Evolutionary conservation across 2,329 filamentous ascomycete genomes (phyloP), one percentile per base, ranked within the genome.

Genomic region (Fusarium albidum): DNA sequence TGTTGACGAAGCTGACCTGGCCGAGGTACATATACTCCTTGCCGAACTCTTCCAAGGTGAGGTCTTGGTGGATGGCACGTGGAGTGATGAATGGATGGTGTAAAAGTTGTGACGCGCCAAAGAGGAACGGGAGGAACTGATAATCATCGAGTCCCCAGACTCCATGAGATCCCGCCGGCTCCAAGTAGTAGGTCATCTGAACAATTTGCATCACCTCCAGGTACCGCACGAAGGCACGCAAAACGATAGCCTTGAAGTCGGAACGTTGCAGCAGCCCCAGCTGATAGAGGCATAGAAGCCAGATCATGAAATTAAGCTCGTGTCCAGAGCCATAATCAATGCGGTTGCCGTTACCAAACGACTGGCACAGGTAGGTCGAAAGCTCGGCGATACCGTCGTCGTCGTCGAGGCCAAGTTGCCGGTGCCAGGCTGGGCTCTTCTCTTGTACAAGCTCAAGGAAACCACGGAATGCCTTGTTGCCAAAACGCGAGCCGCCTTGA

Each of bases 91-190:
- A 96, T 34, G 80, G 89, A 70, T 99, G 95, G 59, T 91, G 85
- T 13, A 95, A 79, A 14, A 97, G 83, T 74, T 99, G 96, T 18
- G 92, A 89, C 29, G 95, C 92, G 15, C 95, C 95, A 60, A 98
- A 96, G 11, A 99, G 83, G 71, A 98, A 99, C 0, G 96, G 95
- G 2, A 97, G 78, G 75, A 99, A 99, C 64, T 96, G 93, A 75
- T 99, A 97, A 73, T 99, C 95, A 68, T 99, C 95, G 2, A 99
- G 79, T 14, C 95, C 95, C 95, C 95, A 99, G 18, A 99, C 95
- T 33, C 95, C 95, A 71, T 99, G 95, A 1, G 94, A 97, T 12
- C 95, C 95, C 1, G 95, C 95, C 3, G 95, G 95, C 69, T 99
- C 95, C 43, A 99, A 87, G 69, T 99, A 99, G 76, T 99, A 99